These are phyloP conservation scores for Phaeosphaeria sp. DNA, from an alignment of 2,329 filamentous ascomycete species.

Conservation along the genomic window DNA sequence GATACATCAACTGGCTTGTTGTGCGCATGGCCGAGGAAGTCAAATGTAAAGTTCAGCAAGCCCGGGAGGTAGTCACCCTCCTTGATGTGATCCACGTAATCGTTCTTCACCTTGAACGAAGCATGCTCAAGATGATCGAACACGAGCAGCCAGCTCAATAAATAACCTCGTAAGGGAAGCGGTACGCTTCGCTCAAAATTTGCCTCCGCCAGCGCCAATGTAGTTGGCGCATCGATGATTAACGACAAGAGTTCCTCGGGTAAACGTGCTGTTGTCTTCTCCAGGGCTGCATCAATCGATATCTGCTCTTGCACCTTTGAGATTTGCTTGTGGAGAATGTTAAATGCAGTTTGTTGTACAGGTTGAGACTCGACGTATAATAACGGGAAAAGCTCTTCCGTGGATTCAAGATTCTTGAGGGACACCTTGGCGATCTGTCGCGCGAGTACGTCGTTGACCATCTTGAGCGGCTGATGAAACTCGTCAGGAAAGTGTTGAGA, in stretches of 20 bases:
- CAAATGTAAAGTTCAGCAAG: conserved; percentile 80
- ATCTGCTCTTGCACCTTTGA: conserved; percentile 79
- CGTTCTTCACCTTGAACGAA: conserved; percentile 80
- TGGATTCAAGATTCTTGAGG: conserved; percentile 65
- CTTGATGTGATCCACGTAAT: conserved; percentile 82
- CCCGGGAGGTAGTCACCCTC: conserved; percentile 71
- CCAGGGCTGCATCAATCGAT: conserved; percentile 76
- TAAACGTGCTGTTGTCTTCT: conserved; percentile 74
- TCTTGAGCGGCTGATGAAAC: conserved; percentile 70
- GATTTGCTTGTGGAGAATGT: conserved; percentile 79
- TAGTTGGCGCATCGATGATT: conserved; percentile 76
- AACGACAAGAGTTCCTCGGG: conserved; percentile 87
- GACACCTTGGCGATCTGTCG: conserved; percentile 72
- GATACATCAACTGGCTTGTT: conserved; percentile 73
- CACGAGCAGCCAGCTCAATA: conserved; percentile 87
- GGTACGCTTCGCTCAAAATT: conserved; percentile 71
- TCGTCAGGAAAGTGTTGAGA: conserved; percentile 58
- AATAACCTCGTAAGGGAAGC: conserved; percentile 74
- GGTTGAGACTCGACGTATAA: conserved; percentile 76
- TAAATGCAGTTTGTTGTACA: conserved; percentile 82
- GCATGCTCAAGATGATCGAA: conserved; percentile 84
- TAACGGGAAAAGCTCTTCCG: conserved; percentile 74
- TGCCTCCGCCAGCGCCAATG: conserved; percentile 70
- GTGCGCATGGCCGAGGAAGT: conserved; percentile 80
- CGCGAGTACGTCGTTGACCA: conserved; percentile 77